Conservation (phyloP, 1,139 yeast genomes). For the Protomyces arabidopsidicola region DNA sequence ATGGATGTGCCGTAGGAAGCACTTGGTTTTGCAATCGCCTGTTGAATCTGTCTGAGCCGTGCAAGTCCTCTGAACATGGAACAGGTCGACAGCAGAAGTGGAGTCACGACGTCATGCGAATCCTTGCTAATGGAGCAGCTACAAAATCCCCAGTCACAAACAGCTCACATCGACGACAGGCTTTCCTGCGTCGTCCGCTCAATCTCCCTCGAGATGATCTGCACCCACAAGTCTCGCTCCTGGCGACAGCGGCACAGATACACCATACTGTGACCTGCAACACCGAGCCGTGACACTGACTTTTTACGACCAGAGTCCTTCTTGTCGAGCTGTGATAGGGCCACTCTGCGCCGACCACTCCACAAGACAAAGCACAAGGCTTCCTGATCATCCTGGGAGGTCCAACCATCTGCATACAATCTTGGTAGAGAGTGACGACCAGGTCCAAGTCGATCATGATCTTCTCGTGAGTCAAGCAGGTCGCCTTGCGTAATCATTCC, state of each 20-base stretch:
- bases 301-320: slow-evolving; percentile 3
- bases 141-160: background rate
- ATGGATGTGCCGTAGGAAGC: background rate
- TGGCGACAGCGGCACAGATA: slow-evolving; percentile 78
- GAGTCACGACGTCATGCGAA: too few species aligned
- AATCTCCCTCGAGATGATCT: slow-evolving; percentile 57
- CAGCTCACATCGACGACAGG: background rate
- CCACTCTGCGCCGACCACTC: slow-evolving; percentile 58
- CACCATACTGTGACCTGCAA: slow-evolving; percentile 62
- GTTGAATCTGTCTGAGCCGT: background rate
- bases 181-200: slow-evolving; percentile 47
- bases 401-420: slow-evolving; percentile 77
- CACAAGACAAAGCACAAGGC: slow-evolving; percentile 74
- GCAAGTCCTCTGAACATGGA: background rate
- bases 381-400: slow-evolving; percentile 68
- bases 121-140: background rate
- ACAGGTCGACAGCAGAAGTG: too few species aligned
- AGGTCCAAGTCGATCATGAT: slow-evolving; percentile 41
- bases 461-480: slow-evolving; percentile 28
- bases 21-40: background rate
- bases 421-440: slow-evolving; percentile 55
- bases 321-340: slow-evolving; percentile 24
- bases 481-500: slow-evolving; percentile 54
- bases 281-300: slow-evolving; percentile 53
- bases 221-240: slow-evolving; percentile 81